A percentile compares a stretch with the other conserved stretches of the same genome.
phyloP scores from a whole-genome alignment of 225 moss, liverwort and hornwort genomes.

The Climacium dendroides region DNA sequence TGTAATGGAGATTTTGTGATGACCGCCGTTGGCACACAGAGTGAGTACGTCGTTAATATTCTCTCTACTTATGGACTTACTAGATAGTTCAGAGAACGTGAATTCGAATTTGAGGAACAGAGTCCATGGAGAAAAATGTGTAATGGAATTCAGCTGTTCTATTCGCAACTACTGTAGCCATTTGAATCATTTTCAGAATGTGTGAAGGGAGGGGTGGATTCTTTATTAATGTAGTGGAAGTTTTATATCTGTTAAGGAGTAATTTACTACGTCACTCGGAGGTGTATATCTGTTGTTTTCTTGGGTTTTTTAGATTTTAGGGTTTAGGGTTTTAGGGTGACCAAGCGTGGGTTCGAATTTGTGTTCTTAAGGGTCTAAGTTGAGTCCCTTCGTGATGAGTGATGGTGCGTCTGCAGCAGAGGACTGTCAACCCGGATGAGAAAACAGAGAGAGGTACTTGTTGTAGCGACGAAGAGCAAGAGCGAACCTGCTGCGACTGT shows the following conservation, averaged over 20 bases:
- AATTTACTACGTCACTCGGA: not conserved
- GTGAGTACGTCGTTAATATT: constrained; percentile 60
- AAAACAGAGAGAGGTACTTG: not conserved
- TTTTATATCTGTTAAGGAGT: not conserved
- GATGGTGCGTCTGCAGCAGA: not conserved
- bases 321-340: not conserved
- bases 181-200: not conserved
- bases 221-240: not conserved
- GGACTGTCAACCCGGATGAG: not conserved
- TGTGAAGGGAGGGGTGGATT: not conserved
- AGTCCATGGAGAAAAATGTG: not conserved
- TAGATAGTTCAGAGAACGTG: not conserved
- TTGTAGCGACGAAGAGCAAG: not conserved
- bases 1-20: constrained; percentile 68
- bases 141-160: not conserved
- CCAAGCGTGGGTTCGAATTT: not conserved
- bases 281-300: not conserved
- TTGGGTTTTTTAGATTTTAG: not conserved
- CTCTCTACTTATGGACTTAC: not conserved
- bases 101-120: not conserved
- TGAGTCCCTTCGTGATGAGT: not conserved
- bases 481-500: not conserved
- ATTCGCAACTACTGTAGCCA: not conserved
- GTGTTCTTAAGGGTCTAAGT: not conserved
- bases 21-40: constrained; percentile 62